Base-by-base conservation (phyloP, 805 yeast species). In the Yarrowia sp. region DNA sequence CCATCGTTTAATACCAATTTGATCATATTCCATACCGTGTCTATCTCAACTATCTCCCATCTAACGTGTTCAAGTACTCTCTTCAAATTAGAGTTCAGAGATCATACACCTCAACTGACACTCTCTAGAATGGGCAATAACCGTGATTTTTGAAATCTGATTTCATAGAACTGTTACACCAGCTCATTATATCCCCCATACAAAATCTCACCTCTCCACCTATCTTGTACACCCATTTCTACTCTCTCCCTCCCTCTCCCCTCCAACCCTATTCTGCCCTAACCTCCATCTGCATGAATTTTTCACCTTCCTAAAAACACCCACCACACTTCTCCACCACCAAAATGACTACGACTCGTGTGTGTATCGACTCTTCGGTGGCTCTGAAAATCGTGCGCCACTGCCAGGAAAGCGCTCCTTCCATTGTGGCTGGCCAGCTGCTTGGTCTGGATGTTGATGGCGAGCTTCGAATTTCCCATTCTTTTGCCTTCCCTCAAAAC, bases 391-490 rank as follows among this genome's bases (percentile, higher is more conserved):
- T 89, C 65, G 78, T 86, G 69, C 85, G 86, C 74, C 89, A 87
- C 73, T 84, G 89, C 10, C 80, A 89, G 21, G 88, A 85, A 65
- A 76, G 82, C 69, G 81, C 79, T 71, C 89, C 92, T 46, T 79
- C 84, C 43, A 77, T 84, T 28, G 86, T 82, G 66, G 79, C 86
- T 30, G 96, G 96, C 21, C 85, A 90, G 40, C 79, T 90, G 64
- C 83, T 86, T 65, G 96, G 96, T n/a, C 79, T 86, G 66, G 90
- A 87, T 72, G 83, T 83, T 65, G 83, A 82, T 64, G 78, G 74
- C 35, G 82, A 82, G 46, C 71, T 81, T 16, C 76, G 78, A 59
- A 73, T 81, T 51, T 80, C 90, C 12, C 87, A 86, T 69, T 79
- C 85, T 22, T 89, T 84, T 77, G 86, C 89, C 61, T 87, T 83